A percentile compares a stretch with the other conserved stretches of the same genome.
Evolutionary conservation across 2,329 filamentous ascomycete genomes (phyloP).

Genomic region (Plectosphaerella cucumerina): DNA sequence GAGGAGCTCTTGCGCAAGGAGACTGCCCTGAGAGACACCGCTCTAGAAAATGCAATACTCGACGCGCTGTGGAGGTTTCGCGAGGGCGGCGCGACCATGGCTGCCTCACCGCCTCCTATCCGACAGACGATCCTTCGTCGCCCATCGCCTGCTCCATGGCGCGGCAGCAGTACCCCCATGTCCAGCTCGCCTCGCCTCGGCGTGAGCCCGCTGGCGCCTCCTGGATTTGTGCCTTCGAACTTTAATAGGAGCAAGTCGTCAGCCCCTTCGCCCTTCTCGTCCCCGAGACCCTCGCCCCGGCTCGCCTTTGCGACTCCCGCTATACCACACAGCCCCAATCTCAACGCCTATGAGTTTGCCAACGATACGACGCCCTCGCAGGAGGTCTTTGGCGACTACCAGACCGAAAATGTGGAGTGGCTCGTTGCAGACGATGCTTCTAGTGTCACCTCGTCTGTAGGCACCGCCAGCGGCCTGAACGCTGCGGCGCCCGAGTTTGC

Average conservation of each 20-base stretch:
- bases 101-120: slow-evolving; percentile 76
- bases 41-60: slow-evolving; percentile 84
- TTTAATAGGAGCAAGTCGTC: slow-evolving; percentile 75
- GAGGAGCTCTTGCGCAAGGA: slow-evolving; percentile 81
- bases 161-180: slow-evolving; percentile 73
- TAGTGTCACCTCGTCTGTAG: slow-evolving; percentile 71
- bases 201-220: slow-evolving; percentile 78
- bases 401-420: slow-evolving; percentile 95
- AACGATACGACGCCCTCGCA: slow-evolving; percentile 75
- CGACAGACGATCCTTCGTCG: slow-evolving; percentile 87
- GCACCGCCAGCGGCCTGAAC: slow-evolving; percentile 67
- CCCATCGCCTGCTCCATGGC: slow-evolving; percentile 91
- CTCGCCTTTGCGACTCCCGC: slow-evolving; percentile 83
- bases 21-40: slow-evolving; percentile 68
- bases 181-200: slow-evolving; percentile 78
- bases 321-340: slow-evolving; percentile 88
- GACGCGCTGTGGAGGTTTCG: slow-evolving; percentile 87
- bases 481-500: slow-evolving; percentile 77
- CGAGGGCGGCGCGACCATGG: slow-evolving; percentile 53
- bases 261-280: slow-evolving; percentile 85
- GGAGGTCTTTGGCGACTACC: slow-evolving; percentile 87
- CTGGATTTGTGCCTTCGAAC: slow-evolving; percentile 74
- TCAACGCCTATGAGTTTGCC: slow-evolving; percentile 92
- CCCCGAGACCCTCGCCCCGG: slow-evolving; percentile 86
- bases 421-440: slow-evolving; percentile 84